Evolutionary conservation across 768 basidiomycete species (phyloP), one percentile per base, ranked within the genome.

Genomic region (Tylopilus plumbeoviolaceoides): DNA sequence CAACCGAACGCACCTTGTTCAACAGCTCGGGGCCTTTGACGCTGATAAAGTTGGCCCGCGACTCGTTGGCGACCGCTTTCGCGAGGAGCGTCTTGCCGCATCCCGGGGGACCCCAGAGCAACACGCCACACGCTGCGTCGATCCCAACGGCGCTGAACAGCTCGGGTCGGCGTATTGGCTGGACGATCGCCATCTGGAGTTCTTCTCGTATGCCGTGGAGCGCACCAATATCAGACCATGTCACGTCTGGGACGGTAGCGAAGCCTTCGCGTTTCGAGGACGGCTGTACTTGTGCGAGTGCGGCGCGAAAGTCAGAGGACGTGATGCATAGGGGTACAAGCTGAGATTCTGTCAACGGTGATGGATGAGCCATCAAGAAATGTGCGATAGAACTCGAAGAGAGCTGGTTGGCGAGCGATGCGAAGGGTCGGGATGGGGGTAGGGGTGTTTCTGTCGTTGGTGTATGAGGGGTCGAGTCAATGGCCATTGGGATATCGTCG

Each of bases 81-180:
- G 97, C 97, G n/a, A 99, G 75, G 27, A 99, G 66, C 0, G 97
- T 99, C 73, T 98, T 99, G 5, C 97, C 97, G 65, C 95, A 98
- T 10, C 97, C 97, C 0, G 97, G 95, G 23, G 97, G 97, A 28
- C 97, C 97, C 97, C 97, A 98, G n/a, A 98, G 72, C 31, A 98
- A 73, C 3, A 98, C 97, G 0, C 95, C 97, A 63, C 92, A 94
- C 0, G 92, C 84, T 0, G 91, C 90, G 28, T 86, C 84, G 56
- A 99, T 93, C 7, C 97, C 97, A 1, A 98, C 89, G 10, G 80
- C 80, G 43, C 72, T 82, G 71, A 99, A 99, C 3, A 98, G 67
- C 63, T 93, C 92, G 0, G 97, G 95, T 30, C 90, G 75, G 45
- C 82, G 78, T 59, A 98, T 94, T 7, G 97, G 95, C 62, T 97